phyloP scores from a whole-genome alignment of 108 stramenopile genomes.

The Discostella pseudostelligera region DNA sequence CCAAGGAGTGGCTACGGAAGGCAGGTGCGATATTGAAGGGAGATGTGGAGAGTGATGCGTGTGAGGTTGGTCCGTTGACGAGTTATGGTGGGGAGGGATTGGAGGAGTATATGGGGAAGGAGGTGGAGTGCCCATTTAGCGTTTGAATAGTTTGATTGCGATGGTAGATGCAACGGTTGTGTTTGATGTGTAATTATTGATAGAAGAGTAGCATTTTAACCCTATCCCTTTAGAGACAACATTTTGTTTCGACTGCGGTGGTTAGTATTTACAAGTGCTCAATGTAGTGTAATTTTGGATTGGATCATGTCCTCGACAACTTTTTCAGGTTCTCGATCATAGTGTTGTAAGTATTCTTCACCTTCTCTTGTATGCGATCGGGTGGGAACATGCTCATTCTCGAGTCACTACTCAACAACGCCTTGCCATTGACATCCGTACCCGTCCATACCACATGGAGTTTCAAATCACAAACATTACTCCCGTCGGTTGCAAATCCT shows the following conservation, averaged over 20 bases:
- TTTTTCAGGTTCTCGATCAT: constrained; percentile 25
- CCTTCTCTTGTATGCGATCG: constrained; percentile 57
- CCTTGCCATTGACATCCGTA: constrained; percentile 71
- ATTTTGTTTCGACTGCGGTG: no score
- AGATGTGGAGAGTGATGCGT: constrained; percentile 46
- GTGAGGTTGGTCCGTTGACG: constrained; percentile 77
- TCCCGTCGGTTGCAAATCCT: constrained; percentile 14
- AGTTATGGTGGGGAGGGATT: constrained; percentile 84
- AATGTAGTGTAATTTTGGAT: no score
- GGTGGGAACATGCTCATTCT: constrained; percentile 84
- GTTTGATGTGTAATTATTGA: neutral
- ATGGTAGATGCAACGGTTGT: neutral
- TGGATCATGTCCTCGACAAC: constrained; percentile 10
- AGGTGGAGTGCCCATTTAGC: constrained; percentile 66
- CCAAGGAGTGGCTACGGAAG: constrained; percentile 63
- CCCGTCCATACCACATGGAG: constrained; percentile 92
- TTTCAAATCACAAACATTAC: constrained; percentile 69
- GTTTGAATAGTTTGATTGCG: constrained; percentile 32
- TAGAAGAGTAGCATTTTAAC: no score
- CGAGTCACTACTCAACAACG: constrained; percentile 70
- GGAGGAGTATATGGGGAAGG: constrained; percentile 57
- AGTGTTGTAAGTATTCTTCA: constrained; percentile 28
- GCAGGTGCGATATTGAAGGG: constrained; percentile 67
- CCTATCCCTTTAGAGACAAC: no score
- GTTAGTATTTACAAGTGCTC: no score